These are phyloP conservation scores for Hanseniaspora mollemarum DNA, from an alignment of 805 yeast genomes.

Conservation along the genomic window DNA sequence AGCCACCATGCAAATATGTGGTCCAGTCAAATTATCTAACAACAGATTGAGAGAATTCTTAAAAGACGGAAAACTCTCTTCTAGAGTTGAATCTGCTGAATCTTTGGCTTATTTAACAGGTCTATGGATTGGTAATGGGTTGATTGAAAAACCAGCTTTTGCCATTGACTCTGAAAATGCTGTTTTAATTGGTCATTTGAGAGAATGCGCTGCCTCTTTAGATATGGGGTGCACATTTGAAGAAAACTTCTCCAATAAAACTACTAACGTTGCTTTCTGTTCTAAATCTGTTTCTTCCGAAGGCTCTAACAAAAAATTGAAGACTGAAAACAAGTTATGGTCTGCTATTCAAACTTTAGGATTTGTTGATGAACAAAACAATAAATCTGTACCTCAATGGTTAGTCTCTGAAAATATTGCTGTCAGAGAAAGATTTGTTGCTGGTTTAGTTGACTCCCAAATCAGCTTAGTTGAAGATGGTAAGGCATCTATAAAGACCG, in stretches of 20 bases:
- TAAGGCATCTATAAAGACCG: constrained; percentile 29
- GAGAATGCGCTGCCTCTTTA: constrained; percentile 23
- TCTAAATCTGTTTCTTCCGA: neutral
- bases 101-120: constrained; percentile 35
- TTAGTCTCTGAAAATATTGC: constrained; percentile 31
- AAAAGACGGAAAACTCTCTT: constrained; percentile 2
- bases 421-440: constrained; percentile 37
- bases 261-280: constrained; percentile 1
- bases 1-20: constrained; percentile 29
- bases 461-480: constrained; percentile 27
- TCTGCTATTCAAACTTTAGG: constrained; percentile 23
- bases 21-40: constrained; percentile 31
- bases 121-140: constrained; percentile 33
- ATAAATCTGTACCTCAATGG: constrained; percentile 30
- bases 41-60: constrained; percentile 27
- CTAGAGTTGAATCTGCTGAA: constrained; percentile 19
- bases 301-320: neutral
- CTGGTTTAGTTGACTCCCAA: constrained; percentile 36
- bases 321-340: constrained; percentile 27
- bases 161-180: constrained; percentile 28
- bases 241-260: neutral
- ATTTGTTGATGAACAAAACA: constrained; percentile 20
- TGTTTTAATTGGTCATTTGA: constrained; percentile 23
- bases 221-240: constrained; percentile 22
- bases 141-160: constrained; percentile 24